A percentile compares a stretch with the other conserved stretches of the same genome.
Evolutionary conservation across 2,329 filamentous ascomycete genomes (phyloP).

Genomic region (Aspergillus ibericus): DNA sequence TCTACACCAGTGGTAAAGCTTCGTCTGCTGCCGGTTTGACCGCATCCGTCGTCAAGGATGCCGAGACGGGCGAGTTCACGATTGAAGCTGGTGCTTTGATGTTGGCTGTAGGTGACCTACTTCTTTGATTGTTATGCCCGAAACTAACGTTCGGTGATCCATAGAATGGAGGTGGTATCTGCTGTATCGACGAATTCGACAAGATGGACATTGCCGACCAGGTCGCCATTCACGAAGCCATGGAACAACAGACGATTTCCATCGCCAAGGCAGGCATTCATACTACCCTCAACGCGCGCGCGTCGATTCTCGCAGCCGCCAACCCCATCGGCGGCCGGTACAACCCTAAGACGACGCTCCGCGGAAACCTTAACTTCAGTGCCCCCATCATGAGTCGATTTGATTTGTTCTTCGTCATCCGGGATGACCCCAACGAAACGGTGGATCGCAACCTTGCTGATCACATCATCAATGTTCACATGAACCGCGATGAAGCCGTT

Average conservation of each 20-base stretch:
- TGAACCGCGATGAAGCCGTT: conserved; percentile 86
- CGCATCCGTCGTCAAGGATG: conserved; percentile 94
- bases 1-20: conserved; percentile 97
- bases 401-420: conserved; percentile 95
- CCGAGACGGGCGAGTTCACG: conserved; percentile 97
- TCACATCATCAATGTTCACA: conserved; percentile 93
- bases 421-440: conserved; percentile 92
- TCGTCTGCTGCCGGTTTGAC: conserved; percentile 97
- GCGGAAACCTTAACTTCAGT: conserved; percentile 97
- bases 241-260: conserved; percentile 99
- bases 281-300: conserved; percentile 92
- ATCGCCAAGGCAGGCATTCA: conserved; percentile 99
- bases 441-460: conserved; percentile 88
- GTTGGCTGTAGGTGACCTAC: conserved; percentile 64
- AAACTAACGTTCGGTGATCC: neutral
- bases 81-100: conserved; percentile 98
- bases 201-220: conserved; percentile 99
- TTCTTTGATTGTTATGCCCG: neutral
- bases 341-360: conserved; percentile 90
- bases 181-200: conserved; percentile 98
- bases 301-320: conserved; percentile 90
- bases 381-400: conserved; percentile 99
- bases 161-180: conserved; percentile 79
- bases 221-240: conserved; percentile 98
- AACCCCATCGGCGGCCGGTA: conserved; percentile 94